Base-by-base conservation (phyloP, 2,329 filamentous ascomycete genomes). In the Aspergillus piperis region DNA sequence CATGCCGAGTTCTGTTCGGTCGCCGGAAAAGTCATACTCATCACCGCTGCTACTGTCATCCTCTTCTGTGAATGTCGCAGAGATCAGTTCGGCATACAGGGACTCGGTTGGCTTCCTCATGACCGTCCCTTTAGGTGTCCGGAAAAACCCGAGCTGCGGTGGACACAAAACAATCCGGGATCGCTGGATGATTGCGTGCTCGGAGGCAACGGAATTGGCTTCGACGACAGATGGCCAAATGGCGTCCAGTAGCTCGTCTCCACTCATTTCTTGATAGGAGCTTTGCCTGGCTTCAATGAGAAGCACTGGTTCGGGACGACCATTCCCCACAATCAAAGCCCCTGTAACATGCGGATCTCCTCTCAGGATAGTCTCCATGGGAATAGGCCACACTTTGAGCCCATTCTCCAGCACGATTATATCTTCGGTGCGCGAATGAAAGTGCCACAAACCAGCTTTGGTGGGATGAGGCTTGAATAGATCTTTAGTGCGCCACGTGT, bases 381-480 rank as follows among this genome's bases (percentile, higher is more conserved):
- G 47, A 11, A 50, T 50, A 11, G 47, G 47, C 47, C 47, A 50
- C 25, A 50, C 47, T 13, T 50, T 50, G 15, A 17, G 25, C 17
- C 21, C 19, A 19, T 50, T 50, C 8, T 50, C 47, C 8, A 50
- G 47, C 47, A 50, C 25, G 15, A 50, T 30, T 8, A 50, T 50
- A 50, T 50, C 47, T 17, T 50, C 47, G 8, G 47, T 50, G 8
- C 47, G 47, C 15, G 47, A 50, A n/a, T 50, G 47, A n/a, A 50
- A 50, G 5, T n/a, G 47, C 47, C 47, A 50, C 23, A 50, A 27
- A n/a, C 25, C 25, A 6, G 47, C n/a, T 50, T 50, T 50, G 15
- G 15, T 30, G 47, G 47, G 47, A 10, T 50, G 47, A 30, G 47
- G 47, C 23, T 30, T 30, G 5, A 50, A 50, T 8, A 50, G 25